Base-by-base conservation (phyloP, 306 rosid species). In the Vigna hirtella region DNA sequence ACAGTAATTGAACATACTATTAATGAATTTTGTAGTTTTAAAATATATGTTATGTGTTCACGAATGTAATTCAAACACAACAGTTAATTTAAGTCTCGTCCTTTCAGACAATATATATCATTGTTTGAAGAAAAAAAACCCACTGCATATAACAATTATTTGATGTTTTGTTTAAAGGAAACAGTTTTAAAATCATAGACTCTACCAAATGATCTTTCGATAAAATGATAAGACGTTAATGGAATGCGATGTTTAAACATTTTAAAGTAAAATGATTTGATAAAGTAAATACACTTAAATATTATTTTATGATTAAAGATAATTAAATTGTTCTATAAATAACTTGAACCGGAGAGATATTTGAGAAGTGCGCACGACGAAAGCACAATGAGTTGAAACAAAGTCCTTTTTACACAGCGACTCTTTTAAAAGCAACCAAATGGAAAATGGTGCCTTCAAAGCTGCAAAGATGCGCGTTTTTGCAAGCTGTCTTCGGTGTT, bases 401-500 rank as follows among this genome's bases (percentile, higher is more conserved):
- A 30, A 42, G 32, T 48, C 67, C 17, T 28, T 28, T 66, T 77
- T 68, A 22, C 55, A 42, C 14, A 26, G 32, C 48, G 11, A n/a
- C 51, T 7, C 71, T 68, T 78, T 63, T 32, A 69, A 78, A 57
- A 78, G 70, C 63, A 47, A 78, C 45, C 65, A 34, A 24, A 26
- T 72, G 70, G 61, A 74, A 80, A 66, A 66, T 22, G 43, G 56
- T 12, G 20, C 63, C 69, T 73, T 65, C 62, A 53, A 50, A 30
- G 67, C 16, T 24, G 49, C 52, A 72, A 32, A 66, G 24, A 66
- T 13, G 26, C 80, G 49, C 59, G 68, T 72, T 64, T 72, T 55
- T 34, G n/a, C 36, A 57, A 47, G 84, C 76, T 81, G 80, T 72
- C 74, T 43, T 64, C n/a, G 17, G 68, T 16, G 50, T 66, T 52